Conservation (phyloP, 805 yeast species). For the Geotrichum ghanense region DNA sequence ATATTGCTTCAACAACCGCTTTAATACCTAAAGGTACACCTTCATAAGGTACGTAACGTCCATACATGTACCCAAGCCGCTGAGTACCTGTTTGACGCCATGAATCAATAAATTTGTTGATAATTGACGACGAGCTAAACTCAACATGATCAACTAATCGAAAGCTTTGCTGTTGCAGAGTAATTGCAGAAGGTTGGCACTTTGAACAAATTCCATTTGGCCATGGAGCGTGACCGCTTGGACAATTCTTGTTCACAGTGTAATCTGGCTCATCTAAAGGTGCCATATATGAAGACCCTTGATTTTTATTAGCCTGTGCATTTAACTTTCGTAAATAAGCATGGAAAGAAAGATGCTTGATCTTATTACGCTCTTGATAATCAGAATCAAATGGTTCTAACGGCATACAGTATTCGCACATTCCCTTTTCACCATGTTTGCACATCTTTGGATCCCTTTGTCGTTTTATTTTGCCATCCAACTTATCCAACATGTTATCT, state of each 20-base stretch:
- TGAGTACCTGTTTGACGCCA: conserved; percentile 90
- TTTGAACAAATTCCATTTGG: conserved; percentile 91
- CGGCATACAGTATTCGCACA: conserved; percentile 97
- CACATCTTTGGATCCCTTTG: conserved; percentile 47
- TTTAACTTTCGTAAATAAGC: conserved; percentile 67
- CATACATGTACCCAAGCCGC: conserved; percentile 76
- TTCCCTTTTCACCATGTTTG: conserved; percentile 83
- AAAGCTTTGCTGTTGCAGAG: conserved; percentile 78
- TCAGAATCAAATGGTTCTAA: conserved; percentile 87
- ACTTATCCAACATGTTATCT: conserved; percentile 53
- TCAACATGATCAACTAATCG: conserved; percentile 98
- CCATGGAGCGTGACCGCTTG: conserved; percentile 83
- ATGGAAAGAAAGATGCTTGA: conserved; percentile 84
- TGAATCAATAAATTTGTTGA: conserved; percentile 75
- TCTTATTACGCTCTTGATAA: conserved; percentile 61
- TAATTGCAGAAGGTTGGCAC: conserved; percentile 93
- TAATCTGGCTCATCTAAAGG: conserved; percentile 68
- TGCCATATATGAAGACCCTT: conserved; percentile 59
- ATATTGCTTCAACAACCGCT: conserved; percentile 87
- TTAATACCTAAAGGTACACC: conserved; percentile 87
- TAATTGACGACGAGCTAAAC: conserved; percentile 58
- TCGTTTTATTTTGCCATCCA: conserved; percentile 65
- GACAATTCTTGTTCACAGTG: conserved; percentile 49
- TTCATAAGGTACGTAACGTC: conserved; percentile 66
- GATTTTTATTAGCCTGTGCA: conserved; percentile 48